Base-by-base conservation (phyloP, 225 moss, liverwort and hornwort species). In the Takakia lepidozioides region DNA sequence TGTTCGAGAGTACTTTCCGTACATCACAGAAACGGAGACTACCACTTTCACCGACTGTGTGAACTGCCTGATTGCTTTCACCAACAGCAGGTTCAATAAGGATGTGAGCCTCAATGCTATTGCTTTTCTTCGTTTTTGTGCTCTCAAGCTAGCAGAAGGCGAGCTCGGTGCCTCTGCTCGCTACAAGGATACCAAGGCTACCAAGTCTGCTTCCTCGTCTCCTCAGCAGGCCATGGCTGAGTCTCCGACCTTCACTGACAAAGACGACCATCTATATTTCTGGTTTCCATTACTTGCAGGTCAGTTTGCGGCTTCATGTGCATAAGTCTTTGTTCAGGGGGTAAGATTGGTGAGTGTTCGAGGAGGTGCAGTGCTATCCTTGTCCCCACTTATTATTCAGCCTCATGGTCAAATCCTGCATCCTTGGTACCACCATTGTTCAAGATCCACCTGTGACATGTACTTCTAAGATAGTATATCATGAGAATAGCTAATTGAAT, bases 241-340 rank as follows among this genome's bases (percentile, higher is more conserved):
- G 22, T 70, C 84, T 63, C 83, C 78, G 35, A 83, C 79, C 40
- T 99, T 99, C 30, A 99, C 98, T n/a, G 98, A 99, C 54, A 99
- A 88, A 71, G 98, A 99, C 71, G 98, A 99, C 36, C 91, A 91
- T 76, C 78, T 99, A 1, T 99, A 99, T 57, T 99, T 99, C 57
- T 99, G 98, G 98, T 99, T 99, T 49, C 98, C 98, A 34, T 81
- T 99, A 46, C 87, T 99, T 69, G 98, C 98, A 78, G 98, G 98
- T 99, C 54, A 71, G 73, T 53, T 53, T 26, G 19, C 37, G n/a
- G n/a, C n/a, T n/a, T n/a, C n/a, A n/a, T n/a, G n/a, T n/a, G n/a
- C n/a, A n/a, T n/a, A n/a, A n/a, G n/a, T n/a, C n/a, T n/a, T n/a
- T n/a, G n/a, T n/a, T n/a, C n/a, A n/a, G n/a, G n/a, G n/a, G n/a